Conservation (phyloP, 257 asterid genomes). For the Ajuga chamaepitys region DNA sequence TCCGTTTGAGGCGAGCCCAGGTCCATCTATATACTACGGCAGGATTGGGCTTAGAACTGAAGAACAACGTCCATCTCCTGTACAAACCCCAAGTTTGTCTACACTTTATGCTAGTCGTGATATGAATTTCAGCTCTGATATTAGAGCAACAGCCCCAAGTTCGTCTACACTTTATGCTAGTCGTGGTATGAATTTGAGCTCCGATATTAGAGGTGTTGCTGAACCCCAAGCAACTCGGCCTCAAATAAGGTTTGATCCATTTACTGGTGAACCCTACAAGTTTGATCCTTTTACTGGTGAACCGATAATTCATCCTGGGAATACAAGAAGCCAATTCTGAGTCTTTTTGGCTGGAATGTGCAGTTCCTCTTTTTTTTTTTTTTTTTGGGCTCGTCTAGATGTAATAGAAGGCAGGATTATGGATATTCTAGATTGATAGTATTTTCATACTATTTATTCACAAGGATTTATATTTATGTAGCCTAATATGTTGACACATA, state of each 20-base stretch:
- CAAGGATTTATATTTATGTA: no score
- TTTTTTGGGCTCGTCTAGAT: no score
- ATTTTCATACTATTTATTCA: no score
- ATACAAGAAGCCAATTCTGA: slow-evolving; percentile 24
- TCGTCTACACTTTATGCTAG: slow-evolving; percentile 27
- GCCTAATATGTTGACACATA: no score
- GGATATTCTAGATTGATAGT: no score
- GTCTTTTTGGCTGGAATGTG: background rate
- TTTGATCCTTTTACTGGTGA: slow-evolving; percentile 96
- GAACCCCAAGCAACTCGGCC: slow-evolving; percentile 34
- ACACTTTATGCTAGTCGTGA: slow-evolving; percentile 28
- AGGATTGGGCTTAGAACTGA: slow-evolving; percentile 24
- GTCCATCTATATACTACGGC: slow-evolving; percentile 17
- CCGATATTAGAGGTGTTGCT: background rate
- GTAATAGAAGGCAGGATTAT: no score
- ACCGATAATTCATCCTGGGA: slow-evolving; percentile 53
- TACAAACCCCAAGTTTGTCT: slow-evolving; percentile 28
- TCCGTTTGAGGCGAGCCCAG: slow-evolving; percentile 22
- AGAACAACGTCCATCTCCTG: slow-evolving; percentile 22
- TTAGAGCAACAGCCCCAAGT: background rate
- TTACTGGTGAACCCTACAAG: slow-evolving; percentile 79
- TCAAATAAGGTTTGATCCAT: slow-evolving; percentile 74
- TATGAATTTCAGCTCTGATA: slow-evolving; percentile 9
- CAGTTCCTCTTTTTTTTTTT: background rate
- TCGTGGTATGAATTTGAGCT: slow-evolving; percentile 10